Percentiles rank a stretch among this genome's conserved stretches.
phyloP scores from a whole-genome alignment of 805 yeast species.

The Candida vartiovaarae region DNA sequence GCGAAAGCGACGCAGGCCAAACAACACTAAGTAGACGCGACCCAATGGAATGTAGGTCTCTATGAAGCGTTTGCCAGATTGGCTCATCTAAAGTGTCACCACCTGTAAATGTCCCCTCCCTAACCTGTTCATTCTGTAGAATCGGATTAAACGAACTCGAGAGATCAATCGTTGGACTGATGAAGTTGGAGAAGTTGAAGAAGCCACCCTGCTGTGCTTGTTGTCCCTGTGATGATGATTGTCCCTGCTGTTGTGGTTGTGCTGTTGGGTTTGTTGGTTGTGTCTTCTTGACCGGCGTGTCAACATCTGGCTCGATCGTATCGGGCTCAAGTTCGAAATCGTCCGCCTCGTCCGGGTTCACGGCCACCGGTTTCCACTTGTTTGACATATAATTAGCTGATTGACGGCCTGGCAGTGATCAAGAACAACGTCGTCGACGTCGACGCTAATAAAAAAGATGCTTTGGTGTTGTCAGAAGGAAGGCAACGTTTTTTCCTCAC shows the following conservation, averaged over 20 bases:
- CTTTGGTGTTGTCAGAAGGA: constrained; percentile 18
- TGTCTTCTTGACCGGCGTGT: background rate
- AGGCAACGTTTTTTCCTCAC: constrained; percentile 26
- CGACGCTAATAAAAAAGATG: constrained; percentile 1
- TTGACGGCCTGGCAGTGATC: background rate
- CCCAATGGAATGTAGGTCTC: constrained; percentile 39
- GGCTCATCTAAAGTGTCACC: constrained; percentile 74
- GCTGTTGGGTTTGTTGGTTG: constrained; percentile 3
- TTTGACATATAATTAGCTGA: constrained; percentile 9
- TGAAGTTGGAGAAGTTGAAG: constrained; percentile 24
- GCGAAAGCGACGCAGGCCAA: constrained; percentile 31
- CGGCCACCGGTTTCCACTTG: constrained; percentile 24
- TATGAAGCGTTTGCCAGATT: constrained; percentile 44
- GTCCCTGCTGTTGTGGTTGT: constrained; percentile 1
- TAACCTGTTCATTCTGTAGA: constrained; percentile 22
- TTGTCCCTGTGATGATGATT: background rate
- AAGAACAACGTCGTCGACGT: background rate
- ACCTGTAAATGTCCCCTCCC: constrained; percentile 36
- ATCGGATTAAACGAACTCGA: constrained; percentile 26
- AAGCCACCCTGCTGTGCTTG: constrained; percentile 3
- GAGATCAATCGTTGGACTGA: constrained; percentile 26
- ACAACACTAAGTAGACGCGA: constrained; percentile 34
- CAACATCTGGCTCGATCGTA: constrained; percentile 21
- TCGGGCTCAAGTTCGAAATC: constrained; percentile 25
- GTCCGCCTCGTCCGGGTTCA: constrained; percentile 22